A percentile compares a stretch with the other conserved stretches of the same genome.
Conservation (phyloP, 768 basidiomycete species). For the Botryobasidium botryosum region DNA sequence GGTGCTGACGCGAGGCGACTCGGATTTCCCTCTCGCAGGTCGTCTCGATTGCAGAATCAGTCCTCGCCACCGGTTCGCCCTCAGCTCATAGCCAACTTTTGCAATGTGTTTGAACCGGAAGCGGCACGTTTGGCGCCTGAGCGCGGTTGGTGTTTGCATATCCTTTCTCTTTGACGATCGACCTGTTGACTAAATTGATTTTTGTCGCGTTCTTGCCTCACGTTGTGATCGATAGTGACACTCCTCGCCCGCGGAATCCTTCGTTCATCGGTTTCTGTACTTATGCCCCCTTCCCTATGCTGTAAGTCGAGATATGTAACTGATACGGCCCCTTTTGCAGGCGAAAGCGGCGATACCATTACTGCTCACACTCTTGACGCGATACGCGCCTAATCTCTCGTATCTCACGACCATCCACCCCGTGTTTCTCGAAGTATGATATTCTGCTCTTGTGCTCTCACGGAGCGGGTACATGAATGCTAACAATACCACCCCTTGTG, state of each 20-base stretch:
- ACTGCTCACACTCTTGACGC: slow-evolving; percentile 38
- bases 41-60: slow-evolving; percentile 35
- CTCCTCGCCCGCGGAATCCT: slow-evolving; percentile 47
- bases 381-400: slow-evolving; percentile 39
- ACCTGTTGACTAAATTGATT: slow-evolving; percentile 6
- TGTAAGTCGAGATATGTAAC: background rate
- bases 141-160: slow-evolving; percentile 28
- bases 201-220: background rate
- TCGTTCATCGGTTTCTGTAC: slow-evolving; percentile 28
- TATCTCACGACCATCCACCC: slow-evolving; percentile 58
- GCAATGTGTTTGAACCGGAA: slow-evolving; percentile 39
- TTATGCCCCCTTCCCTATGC: slow-evolving; percentile 21
- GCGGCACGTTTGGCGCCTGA: slow-evolving; percentile 54
- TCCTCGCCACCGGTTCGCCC: slow-evolving; percentile 27
- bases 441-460: background rate
- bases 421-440: slow-evolving; percentile 41
- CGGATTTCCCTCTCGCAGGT: slow-evolving; percentile 23
- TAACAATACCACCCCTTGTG: too few relatives aligned
- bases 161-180: background rate
- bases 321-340: slow-evolving; percentile 15
- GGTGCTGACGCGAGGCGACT: background rate
- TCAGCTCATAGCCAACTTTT: slow-evolving; percentile 37
- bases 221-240: slow-evolving; percentile 31
- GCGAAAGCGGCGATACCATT: slow-evolving; percentile 35
- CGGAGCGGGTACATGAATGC: background rate